Conservation (phyloP, 495 filamentous ascomycete species). For the Zalerion maritima region DNA sequence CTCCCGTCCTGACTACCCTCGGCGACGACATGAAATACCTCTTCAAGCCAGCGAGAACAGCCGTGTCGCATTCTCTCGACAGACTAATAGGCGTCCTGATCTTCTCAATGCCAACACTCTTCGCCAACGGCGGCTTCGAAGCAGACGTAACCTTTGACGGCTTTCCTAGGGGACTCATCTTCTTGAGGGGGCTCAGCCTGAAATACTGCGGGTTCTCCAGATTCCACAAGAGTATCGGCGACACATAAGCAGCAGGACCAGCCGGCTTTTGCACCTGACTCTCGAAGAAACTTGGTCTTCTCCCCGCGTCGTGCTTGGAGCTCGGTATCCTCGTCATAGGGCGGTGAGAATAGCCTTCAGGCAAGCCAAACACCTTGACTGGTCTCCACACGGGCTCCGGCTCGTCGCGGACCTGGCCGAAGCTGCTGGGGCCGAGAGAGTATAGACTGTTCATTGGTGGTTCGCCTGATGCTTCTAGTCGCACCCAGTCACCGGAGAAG, state of each 20-base stretch:
- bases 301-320: slow-evolving; percentile 30
- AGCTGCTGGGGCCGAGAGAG: slow-evolving; percentile 38
- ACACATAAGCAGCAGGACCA: slow-evolving; percentile 56
- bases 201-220: slow-evolving; percentile 63
- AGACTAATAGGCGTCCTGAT: slow-evolving; percentile 78
- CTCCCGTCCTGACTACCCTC: slow-evolving; percentile 67
- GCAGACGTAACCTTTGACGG: slow-evolving; percentile 36
- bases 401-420: slow-evolving; percentile 30
- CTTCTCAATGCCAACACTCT: slow-evolving; percentile 82
- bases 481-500: slow-evolving; percentile 97
- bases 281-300: slow-evolving; percentile 40
- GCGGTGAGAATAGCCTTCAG: slow-evolving; percentile 48
- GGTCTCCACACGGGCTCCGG: slow-evolving; percentile 47
- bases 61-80: slow-evolving; percentile 68
- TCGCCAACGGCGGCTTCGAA: slow-evolving; percentile 67
- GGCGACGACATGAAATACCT: slow-evolving; percentile 67
- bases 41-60: slow-evolving; percentile 70
- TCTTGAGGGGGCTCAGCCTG: slow-evolving; percentile 47
- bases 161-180: slow-evolving; percentile 23
- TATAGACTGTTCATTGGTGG: slow-evolving; percentile 43
- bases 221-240: slow-evolving; percentile 76
- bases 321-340: slow-evolving; percentile 36
- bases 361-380: slow-evolving; percentile 73
- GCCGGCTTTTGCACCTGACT: slow-evolving; percentile 33
- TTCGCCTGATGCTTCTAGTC: slow-evolving; percentile 57